Evolutionary conservation across 106 monocot genomes (phyloP), one percentile per base, ranked within the genome.

Genomic region (Allium fistulosum): DNA sequence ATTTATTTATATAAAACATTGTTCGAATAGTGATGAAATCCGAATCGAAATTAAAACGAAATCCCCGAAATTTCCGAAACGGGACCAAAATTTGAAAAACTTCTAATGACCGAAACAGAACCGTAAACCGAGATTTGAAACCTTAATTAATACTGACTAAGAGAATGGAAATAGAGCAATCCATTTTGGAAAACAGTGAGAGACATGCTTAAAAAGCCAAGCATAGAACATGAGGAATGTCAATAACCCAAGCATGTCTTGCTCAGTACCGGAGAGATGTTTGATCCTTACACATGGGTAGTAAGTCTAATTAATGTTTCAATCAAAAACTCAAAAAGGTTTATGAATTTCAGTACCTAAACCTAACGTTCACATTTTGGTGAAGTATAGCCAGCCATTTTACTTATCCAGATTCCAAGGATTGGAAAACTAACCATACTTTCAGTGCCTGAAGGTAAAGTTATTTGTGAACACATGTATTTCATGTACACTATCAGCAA

Each of bases 261-360:
- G 22, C 56, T 78, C 14, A 71, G 71, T 55, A 73, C 72, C 13
- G 78, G 78, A 7, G 78, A 78, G 62, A 78, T 78, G 78, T 68
- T 49, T 18, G 47, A 16, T 26, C 73, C 78, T 7, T 78, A 63
- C 51, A 61, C 49, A 1, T 78, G 78, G 78, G 78, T 73, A 9
- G 78, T 78, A 66, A 68, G 72, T 67, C 6, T 22, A 48, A 0
- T 46, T 13, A 49, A 37, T 37, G 5, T 5, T 37, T 37, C 2
- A 37, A 37, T 37, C 37, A 37, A 37, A 37, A 37, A 37, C 37
- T 37, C 4, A 37, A 37, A 37, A 37, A 37, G 37, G 5, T 4
- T 37, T 2, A 5, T 37, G 5, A 5, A 37, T 37, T 37, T 37
- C 14, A 14, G 27, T 26, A 17, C 11, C 46, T 22, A 22, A 22